Percentiles rank a stretch among this genome's conserved stretches.
Conservation (phyloP, 1,284 basidiomycete species). For the Blastosporella zonata region DNA sequence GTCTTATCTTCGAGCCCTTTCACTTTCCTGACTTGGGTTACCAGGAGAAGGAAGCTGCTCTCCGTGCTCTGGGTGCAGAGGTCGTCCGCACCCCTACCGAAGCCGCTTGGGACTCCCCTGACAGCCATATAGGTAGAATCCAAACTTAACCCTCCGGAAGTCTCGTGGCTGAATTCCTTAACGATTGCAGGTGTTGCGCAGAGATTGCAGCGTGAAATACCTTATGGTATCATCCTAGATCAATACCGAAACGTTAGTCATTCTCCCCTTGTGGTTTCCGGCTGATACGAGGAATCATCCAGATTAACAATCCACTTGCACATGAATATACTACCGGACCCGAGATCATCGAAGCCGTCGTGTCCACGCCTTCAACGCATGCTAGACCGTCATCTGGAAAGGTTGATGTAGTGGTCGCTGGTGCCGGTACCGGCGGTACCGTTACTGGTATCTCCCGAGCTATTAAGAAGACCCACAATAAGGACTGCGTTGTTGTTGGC, state of each 20-base stretch:
- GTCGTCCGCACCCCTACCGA: conserved; percentile 94
- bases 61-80: conserved; percentile 90
- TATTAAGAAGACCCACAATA: conserved; percentile 76
- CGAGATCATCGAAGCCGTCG: conserved; percentile 81
- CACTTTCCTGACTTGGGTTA: conserved; percentile 4
- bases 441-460: conserved; percentile 85
- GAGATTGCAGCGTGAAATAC: conserved; percentile 76
- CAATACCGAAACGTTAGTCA: conserved; percentile 78
- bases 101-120: conserved; percentile 81
- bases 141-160: conserved; percentile 27
- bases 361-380: conserved; percentile 57
- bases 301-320: conserved; percentile 85
- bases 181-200: conserved; percentile 81
- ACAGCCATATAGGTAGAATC: conserved; percentile 85
- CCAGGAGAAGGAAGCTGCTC: conserved; percentile 90
- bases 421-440: conserved; percentile 95
- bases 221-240: conserved; percentile 86
- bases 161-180: conserved; percentile 81
- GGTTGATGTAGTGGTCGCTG: conserved; percentile 84
- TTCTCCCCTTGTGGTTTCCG: not conserved
- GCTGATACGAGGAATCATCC: conserved; percentile 5
- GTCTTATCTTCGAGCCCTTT: not conserved
- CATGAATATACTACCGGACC: conserved; percentile 86
- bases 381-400: conserved; percentile 59
- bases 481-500: conserved; percentile 73